These are phyloP conservation scores for Bryoerythrophyllum caledonicum DNA, from an alignment of 225 moss, liverwort and hornwort genomes.

Conservation along the genomic window DNA sequence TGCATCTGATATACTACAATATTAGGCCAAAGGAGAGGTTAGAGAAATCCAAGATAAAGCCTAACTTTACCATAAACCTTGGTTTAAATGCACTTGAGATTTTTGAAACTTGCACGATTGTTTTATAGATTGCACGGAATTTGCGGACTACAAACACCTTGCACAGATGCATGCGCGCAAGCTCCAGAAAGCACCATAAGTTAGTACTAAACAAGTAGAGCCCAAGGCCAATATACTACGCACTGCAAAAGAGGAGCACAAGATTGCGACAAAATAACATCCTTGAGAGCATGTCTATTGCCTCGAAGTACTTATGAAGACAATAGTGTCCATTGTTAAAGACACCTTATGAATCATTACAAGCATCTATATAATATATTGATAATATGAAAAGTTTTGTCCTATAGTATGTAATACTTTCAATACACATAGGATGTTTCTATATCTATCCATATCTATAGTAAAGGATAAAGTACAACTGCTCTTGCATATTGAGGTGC, in stretches of 20 bases:
- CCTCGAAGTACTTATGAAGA: too few species aligned
- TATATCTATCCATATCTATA: too few species aligned
- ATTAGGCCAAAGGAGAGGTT: too few species aligned
- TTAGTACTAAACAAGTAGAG: constrained; percentile 70
- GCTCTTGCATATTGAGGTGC: background rate
- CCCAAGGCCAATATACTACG: constrained; percentile 64
- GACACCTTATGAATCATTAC: too few species aligned
- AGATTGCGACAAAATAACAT: background rate
- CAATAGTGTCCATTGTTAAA: too few species aligned
- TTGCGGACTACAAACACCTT: constrained; percentile 84
- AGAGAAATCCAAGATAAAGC: too few species aligned
- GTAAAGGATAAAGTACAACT: background rate
- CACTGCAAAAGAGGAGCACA: constrained; percentile 20
- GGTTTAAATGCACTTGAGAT: background rate
- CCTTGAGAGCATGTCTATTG: background rate
- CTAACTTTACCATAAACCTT: background rate
- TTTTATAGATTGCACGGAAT: constrained; percentile 86
- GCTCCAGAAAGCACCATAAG: constrained; percentile 82
- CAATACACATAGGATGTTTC: too few species aligned
- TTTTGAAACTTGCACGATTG: constrained; percentile 58
- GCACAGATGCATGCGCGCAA: constrained; percentile 69
- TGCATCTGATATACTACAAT: too few species aligned
- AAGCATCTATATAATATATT: too few species aligned
- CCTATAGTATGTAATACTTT: too few species aligned
- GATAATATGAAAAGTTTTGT: too few species aligned